phyloP scores from a whole-genome alignment of 169 alveolate species.

The Hammondia hammondi region DNA sequence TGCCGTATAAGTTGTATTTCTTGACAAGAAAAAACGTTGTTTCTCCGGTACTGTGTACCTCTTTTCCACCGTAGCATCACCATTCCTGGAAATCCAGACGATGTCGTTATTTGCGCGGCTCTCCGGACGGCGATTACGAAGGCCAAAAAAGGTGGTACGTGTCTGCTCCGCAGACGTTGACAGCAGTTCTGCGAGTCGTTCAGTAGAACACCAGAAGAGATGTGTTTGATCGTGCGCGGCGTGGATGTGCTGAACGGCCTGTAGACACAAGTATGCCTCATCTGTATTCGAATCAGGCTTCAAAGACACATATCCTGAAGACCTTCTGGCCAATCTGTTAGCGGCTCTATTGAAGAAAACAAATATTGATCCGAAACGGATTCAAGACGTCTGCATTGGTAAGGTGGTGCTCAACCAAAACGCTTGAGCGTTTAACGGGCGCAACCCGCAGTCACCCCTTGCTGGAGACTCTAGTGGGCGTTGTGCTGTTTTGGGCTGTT shows the following conservation, averaged over 20 bases:
- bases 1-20: neutral
- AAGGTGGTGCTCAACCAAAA: slow-evolving; percentile 2
- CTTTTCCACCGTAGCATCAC: slow-evolving; percentile 3
- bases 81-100: slow-evolving; percentile 72
- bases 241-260: neutral
- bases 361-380: slow-evolving; percentile 79
- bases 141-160: slow-evolving; percentile 83
- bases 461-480: too few species aligned
- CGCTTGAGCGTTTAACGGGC: too few species aligned
- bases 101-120: slow-evolving; percentile 90
- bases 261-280: neutral
- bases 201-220: neutral
- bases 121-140: slow-evolving; percentile 91
- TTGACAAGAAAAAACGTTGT: neutral
- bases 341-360: slow-evolving; percentile 82
- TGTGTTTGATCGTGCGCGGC: neutral
- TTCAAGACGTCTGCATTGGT: slow-evolving; percentile 91
- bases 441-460: too few species aligned
- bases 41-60: neutral
- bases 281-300: slow-evolving; percentile 61
- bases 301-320: slow-evolving; percentile 89
- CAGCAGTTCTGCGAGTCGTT: neutral
- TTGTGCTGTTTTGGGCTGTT: too few species aligned
- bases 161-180: neutral
- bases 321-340: slow-evolving; percentile 83